Percentiles rank a stretch among this genome's conserved stretches.
These are phyloP conservation scores for Chytridium lagenaria DNA, from an alignment of 371 early-diverging fungal species.

Conservation along the genomic window DNA sequence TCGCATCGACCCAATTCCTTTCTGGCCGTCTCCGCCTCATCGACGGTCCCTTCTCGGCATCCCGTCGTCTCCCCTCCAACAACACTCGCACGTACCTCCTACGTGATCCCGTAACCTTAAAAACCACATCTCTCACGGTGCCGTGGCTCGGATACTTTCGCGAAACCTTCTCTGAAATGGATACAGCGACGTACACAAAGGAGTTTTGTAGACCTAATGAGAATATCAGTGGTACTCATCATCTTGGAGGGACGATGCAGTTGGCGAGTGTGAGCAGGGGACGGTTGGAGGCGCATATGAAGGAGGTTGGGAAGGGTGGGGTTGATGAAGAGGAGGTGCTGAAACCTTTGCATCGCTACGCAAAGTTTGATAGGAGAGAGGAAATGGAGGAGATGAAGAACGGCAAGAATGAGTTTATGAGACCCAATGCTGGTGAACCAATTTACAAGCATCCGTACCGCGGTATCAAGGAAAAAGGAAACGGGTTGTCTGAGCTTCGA, in stretches of 20 bases:
- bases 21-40: background rate
- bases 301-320: background rate
- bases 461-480: too few relatives aligned
- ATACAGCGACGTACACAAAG: background rate
- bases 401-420: too few relatives aligned
- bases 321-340: too few relatives aligned
- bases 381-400: too few relatives aligned
- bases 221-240: background rate
- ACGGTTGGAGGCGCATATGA: background rate
- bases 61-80: constrained; percentile 2
- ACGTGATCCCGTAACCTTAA: background rate
- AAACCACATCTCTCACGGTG: background rate
- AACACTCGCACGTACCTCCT: background rate
- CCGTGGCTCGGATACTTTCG: background rate
- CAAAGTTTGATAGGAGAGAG: too few relatives aligned
- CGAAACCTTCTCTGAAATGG: background rate
- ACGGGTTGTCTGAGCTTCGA: too few relatives aligned
- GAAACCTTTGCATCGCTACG: too few relatives aligned
- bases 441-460: too few relatives aligned
- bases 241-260: background rate
- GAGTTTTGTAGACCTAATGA: background rate
- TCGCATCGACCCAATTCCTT: constrained; percentile 12
- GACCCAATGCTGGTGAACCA: too few relatives aligned
- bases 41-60: background rate
- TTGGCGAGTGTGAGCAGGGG: background rate